These are phyloP conservation scores for Candida manassasensis DNA, from an alignment of 805 yeast species.

Conservation along the genomic window DNA sequence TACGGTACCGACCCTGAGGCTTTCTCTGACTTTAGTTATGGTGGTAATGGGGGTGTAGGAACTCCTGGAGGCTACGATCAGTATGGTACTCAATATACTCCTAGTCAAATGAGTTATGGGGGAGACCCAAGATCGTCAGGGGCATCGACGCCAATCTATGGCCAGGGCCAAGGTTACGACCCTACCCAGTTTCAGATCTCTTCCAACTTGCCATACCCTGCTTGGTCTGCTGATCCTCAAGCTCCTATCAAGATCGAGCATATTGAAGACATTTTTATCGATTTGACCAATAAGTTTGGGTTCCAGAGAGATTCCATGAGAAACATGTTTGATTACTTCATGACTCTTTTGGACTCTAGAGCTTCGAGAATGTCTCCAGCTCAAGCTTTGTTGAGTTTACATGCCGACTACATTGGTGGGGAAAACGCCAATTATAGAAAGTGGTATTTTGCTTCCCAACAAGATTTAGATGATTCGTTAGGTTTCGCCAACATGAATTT, in stretches of 20 bases:
- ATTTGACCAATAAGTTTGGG: conserved; percentile 77
- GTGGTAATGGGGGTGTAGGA: conserved; percentile 26
- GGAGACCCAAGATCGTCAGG: conserved; percentile 80
- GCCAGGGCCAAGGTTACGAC: conserved; percentile 55
- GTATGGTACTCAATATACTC: conserved; percentile 69
- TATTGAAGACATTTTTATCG: conserved; percentile 82
- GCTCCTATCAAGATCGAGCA: conserved; percentile 80
- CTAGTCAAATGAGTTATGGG: conserved; percentile 84
- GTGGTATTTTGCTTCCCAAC: conserved; percentile 87
- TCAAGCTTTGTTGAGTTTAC: conserved; percentile 76
- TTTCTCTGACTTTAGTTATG: conserved; percentile 63
- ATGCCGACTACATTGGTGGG: conserved; percentile 87
- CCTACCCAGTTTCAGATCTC: conserved; percentile 63
- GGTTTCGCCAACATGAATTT: conserved; percentile 79
- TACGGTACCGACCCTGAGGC: conserved; percentile 54
- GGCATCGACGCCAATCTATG: conserved; percentile 90
- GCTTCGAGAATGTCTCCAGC: conserved; percentile 87
- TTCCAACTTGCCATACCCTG: conserved; percentile 94
- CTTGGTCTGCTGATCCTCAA: conserved; percentile 96
- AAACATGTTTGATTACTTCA: conserved; percentile 83
- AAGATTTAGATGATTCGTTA: conserved; percentile 78
- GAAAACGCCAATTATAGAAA: conserved; percentile 79
- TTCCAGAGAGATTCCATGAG: conserved; percentile 92
- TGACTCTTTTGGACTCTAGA: conserved; percentile 79
- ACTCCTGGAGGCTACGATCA: conserved; percentile 59